Conservation (phyloP, 1,284 basidiomycete species). For the Neolentinus lepideus region DNA sequence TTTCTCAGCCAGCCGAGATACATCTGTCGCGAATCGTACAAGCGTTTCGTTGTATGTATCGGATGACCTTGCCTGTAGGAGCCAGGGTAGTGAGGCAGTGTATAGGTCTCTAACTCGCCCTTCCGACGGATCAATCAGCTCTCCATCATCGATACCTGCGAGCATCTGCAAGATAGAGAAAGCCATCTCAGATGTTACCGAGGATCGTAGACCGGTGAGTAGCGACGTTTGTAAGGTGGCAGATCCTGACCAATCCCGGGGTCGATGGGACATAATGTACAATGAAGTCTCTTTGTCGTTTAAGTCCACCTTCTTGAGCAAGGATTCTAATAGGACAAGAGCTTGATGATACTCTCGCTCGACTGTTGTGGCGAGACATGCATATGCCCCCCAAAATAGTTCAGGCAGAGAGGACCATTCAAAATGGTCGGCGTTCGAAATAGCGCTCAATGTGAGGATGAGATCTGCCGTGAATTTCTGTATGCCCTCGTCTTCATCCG, state of each 20-base stretch:
- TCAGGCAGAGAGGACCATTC: slow-evolving; percentile 67
- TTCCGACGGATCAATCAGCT: slow-evolving; percentile 67
- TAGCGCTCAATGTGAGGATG: slow-evolving; percentile 67
- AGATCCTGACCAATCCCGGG: slow-evolving; percentile 67
- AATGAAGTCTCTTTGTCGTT: slow-evolving; percentile 60
- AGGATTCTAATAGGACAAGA: slow-evolving; percentile 58
- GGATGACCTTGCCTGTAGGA: slow-evolving; percentile 71
- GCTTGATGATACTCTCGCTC: slow-evolving; percentile 78
- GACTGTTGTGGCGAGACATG: slow-evolving; percentile 78
- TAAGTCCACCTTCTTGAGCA: slow-evolving; percentile 73
- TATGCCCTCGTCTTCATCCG: slow-evolving; percentile 61
- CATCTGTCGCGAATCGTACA: slow-evolving; percentile 68
- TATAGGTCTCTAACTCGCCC: slow-evolving; percentile 82
- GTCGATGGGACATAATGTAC: slow-evolving; percentile 60
- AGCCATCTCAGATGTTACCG: slow-evolving; percentile 60
- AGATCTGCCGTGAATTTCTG: slow-evolving; percentile 84
- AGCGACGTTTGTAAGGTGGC: slow-evolving; percentile 71
- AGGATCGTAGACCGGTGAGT: slow-evolving; percentile 78
- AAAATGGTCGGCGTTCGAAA: slow-evolving; percentile 53
- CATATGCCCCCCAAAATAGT: slow-evolving; percentile 83
- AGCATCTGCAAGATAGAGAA: slow-evolving; percentile 68
- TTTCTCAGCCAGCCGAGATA: slow-evolving; percentile 65
- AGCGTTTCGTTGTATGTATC: slow-evolving; percentile 57
- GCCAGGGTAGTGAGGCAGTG: slow-evolving; percentile 83
- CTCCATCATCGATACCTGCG: slow-evolving; percentile 53